Evolutionary conservation across 1,139 yeast species (phyloP).

Genomic region (Lodderomyces metapsilosis): DNA sequence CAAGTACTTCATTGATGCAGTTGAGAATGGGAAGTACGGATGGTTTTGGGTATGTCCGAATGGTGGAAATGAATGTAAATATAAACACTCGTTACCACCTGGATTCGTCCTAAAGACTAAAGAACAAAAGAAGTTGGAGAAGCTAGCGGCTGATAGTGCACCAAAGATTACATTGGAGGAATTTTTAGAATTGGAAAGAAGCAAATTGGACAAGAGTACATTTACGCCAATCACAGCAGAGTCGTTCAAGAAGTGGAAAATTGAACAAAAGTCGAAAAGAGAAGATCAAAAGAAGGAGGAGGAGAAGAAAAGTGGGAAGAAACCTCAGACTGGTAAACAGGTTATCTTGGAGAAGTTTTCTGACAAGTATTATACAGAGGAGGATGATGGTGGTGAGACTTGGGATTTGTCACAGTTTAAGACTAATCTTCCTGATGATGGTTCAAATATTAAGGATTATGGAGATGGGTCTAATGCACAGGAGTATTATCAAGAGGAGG

Average conservation of each 20-base stretch:
- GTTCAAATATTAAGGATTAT: slow-evolving; percentile 50
- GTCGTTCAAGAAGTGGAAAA: slow-evolving; percentile 84
- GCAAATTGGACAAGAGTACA: slow-evolving; percentile 69
- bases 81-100: slow-evolving; percentile 94
- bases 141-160: slow-evolving; percentile 77
- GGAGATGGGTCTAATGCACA: slow-evolving; percentile 42
- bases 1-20: slow-evolving; percentile 92
- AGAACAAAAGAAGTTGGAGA: slow-evolving; percentile 90
- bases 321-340: slow-evolving; percentile 74
- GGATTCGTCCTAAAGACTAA: slow-evolving; percentile 96
- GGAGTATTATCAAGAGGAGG: slow-evolving; percentile 22
- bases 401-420: slow-evolving; percentile 72
- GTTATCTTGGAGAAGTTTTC: slow-evolving; percentile 71
- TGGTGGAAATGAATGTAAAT: slow-evolving; percentile 90
- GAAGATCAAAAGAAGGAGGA: slow-evolving; percentile 56
- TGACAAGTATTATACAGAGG: slow-evolving; percentile 58
- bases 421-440: slow-evolving; percentile 42
- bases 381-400: slow-evolving; percentile 55
- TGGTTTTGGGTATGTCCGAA: slow-evolving; percentile 99
- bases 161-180: slow-evolving; percentile 95
- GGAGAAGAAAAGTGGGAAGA: slow-evolving; percentile 46
- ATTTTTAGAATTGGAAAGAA: slow-evolving; percentile 91
- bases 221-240: slow-evolving; percentile 88
- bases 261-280: slow-evolving; percentile 60
- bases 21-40: slow-evolving; percentile 95